A percentile compares a stretch with the other conserved stretches of the same genome.
Evolutionary conservation across 257 asterid species (phyloP).

Genomic region (Ajuga chamaepitys): DNA sequence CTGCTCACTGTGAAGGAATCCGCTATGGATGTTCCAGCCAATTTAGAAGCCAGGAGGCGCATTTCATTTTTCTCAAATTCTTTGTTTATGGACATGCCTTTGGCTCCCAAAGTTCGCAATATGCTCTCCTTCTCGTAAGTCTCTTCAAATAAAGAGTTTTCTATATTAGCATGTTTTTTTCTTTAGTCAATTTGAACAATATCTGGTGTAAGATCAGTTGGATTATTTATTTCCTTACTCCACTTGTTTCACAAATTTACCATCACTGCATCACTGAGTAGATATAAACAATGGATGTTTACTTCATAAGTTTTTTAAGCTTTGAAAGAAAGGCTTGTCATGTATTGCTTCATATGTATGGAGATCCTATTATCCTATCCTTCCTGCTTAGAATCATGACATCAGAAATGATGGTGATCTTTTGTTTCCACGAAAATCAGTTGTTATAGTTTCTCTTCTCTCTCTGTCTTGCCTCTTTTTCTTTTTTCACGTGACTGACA

Average conservation of each 20-base stretch:
- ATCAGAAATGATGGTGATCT: background rate
- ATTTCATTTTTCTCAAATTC: constrained; percentile 97
- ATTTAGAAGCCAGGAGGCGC: constrained; percentile 92
- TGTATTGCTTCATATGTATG: background rate
- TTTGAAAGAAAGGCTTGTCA: background rate
- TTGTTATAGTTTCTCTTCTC: background rate
- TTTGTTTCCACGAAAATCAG: background rate
- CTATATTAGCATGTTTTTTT: background rate
- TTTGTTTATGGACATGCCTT: constrained; percentile 96
- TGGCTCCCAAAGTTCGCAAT: constrained; percentile 95
- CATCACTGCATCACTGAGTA: background rate
- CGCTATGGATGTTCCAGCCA: constrained; percentile 99
- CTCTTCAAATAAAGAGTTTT: constrained; percentile 12
- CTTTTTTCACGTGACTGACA: no score
- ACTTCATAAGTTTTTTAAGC: background rate
- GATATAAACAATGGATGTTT: background rate
- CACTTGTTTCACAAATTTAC: background rate
- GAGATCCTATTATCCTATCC: background rate
- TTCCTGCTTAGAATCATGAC: background rate
- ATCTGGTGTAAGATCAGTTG: background rate
- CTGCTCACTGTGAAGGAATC: constrained; percentile 94
- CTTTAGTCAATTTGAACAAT: background rate
- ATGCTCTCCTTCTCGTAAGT: constrained; percentile 97
- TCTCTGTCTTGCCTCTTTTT: background rate
- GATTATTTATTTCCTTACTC: background rate